phyloP scores from a whole-genome alignment of 768 basidiomycete species.

The Pleurotus pulmonarius region DNA sequence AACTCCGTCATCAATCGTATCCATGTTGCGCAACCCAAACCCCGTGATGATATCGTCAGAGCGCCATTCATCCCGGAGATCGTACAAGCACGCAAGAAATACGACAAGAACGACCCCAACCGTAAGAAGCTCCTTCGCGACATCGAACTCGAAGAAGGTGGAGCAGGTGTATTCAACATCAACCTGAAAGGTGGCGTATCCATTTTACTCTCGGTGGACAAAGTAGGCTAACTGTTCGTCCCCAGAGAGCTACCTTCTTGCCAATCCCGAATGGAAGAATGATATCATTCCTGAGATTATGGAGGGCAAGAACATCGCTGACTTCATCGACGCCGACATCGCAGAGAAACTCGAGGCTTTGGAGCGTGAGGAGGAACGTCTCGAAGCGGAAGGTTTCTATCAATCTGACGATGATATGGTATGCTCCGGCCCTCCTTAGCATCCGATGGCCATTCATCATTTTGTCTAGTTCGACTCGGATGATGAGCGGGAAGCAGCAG shows the following conservation, averaged over 20 bases:
- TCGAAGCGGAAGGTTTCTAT: conserved; percentile 95
- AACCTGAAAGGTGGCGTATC: conserved; percentile 76
- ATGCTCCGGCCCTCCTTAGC: conserved; percentile 17
- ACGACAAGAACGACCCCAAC: conserved; percentile 85
- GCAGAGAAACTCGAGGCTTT: conserved; percentile 95
- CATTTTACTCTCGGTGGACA: background rate
- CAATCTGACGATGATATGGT: conserved; percentile 87
- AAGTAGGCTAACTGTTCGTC: background rate
- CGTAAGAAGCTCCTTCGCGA: conserved; percentile 73
- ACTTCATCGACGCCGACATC: conserved; percentile 98
- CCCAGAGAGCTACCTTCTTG: conserved; percentile 86
- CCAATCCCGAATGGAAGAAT: conserved; percentile 91
- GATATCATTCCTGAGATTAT: conserved; percentile 98
- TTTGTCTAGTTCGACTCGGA: conserved; percentile 54
- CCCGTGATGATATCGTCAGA: conserved; percentile 86
- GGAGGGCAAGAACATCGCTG: conserved; percentile 98
- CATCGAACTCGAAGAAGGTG: conserved; percentile 81
- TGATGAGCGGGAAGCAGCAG: conserved; percentile 76
- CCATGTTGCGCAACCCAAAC: conserved; percentile 89
- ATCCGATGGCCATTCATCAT: background rate
- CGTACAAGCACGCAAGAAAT: conserved; percentile 74
- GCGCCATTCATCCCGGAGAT: conserved; percentile 87
- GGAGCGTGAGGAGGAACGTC: conserved; percentile 91
- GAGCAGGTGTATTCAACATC: conserved; percentile 87
- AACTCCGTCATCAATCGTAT: conserved; percentile 92